These are phyloP conservation scores for Antitrichia curtipendula DNA, from an alignment of 225 moss, liverwort and hornwort genomes.

Conservation along the genomic window DNA sequence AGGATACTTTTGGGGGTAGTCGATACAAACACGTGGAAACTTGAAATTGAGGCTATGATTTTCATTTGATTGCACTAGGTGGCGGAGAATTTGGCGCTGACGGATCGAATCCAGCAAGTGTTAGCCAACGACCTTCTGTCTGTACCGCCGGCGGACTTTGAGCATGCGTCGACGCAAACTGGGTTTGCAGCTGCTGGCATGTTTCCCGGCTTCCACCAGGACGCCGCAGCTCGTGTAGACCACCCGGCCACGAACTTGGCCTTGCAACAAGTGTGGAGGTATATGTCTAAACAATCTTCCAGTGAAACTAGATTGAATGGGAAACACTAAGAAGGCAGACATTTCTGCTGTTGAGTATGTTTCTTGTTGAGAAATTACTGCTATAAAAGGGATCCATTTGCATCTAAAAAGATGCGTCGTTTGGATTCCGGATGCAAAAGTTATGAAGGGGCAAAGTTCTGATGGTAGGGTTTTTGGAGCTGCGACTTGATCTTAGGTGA, in stretches of 20 bases:
- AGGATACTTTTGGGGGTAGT: background rate
- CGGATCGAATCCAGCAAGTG: conserved; percentile 22
- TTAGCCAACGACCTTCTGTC: conserved; percentile 7
- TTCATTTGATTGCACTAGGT: background rate
- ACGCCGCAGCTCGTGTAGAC: background rate
- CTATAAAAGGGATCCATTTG: background rate
- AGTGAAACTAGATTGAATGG: background rate
- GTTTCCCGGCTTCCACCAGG: background rate
- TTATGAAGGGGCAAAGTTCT: background rate
- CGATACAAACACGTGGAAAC: background rate
- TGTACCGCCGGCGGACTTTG: background rate
- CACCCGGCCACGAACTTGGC: background rate
- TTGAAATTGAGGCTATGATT: background rate
- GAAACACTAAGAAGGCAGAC: background rate
- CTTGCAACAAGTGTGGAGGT: conserved; percentile 12
- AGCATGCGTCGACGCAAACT: background rate
- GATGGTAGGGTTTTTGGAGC: background rate
- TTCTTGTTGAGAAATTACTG: background rate
- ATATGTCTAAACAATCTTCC: background rate
- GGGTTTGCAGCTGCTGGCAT: background rate
- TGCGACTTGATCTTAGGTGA: background rate
- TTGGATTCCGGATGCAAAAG: background rate
- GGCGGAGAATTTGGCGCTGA: background rate
- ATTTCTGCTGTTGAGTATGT: background rate
- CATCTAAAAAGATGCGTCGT: background rate